Conservation (phyloP, 345 rosid species). For the Eucalyptus regnans region DNA sequence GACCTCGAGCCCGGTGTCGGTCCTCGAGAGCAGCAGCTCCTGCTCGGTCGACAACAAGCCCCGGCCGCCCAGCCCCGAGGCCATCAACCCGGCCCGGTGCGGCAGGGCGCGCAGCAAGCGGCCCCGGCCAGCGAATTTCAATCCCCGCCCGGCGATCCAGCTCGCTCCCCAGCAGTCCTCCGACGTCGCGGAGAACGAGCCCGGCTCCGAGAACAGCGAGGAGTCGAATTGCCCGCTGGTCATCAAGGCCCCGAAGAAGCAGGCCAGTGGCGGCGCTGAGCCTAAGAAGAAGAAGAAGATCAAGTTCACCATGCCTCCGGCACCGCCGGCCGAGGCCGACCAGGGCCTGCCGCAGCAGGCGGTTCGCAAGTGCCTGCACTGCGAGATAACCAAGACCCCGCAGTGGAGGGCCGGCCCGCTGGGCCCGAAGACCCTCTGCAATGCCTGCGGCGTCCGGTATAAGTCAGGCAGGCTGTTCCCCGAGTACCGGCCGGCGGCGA, state of each 20-base stretch:
- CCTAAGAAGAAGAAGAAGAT: constrained; percentile 40
- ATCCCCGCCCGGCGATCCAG: constrained; percentile 39
- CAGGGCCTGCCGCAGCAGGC: not conserved
- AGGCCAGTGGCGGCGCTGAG: constrained; percentile 21
- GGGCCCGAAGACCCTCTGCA: constrained; percentile 46
- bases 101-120: constrained; percentile 95
- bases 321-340: not conserved
- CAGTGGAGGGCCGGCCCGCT: constrained; percentile 50
- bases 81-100: constrained; percentile 20
- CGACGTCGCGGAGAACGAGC: constrained; percentile 13
- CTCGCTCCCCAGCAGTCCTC: constrained; percentile 33
- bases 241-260: constrained; percentile 53
- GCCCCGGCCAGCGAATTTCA: constrained; percentile 68
- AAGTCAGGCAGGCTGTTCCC: constrained; percentile 43
- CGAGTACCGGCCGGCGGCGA: constrained; percentile 41
- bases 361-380: constrained; percentile 27
- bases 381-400: constrained; percentile 43
- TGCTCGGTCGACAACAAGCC: constrained; percentile 54
- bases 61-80: constrained; percentile 25
- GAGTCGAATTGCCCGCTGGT: constrained; percentile 31
- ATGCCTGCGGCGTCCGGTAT: constrained; percentile 44
- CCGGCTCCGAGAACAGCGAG: constrained; percentile 27
- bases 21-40: constrained; percentile 87
- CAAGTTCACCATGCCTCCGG: not conserved
- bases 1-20: constrained; percentile 85